Base-by-base conservation (phyloP, 768 basidiomycete genomes). In the Rhizopogon roseolus region DNA sequence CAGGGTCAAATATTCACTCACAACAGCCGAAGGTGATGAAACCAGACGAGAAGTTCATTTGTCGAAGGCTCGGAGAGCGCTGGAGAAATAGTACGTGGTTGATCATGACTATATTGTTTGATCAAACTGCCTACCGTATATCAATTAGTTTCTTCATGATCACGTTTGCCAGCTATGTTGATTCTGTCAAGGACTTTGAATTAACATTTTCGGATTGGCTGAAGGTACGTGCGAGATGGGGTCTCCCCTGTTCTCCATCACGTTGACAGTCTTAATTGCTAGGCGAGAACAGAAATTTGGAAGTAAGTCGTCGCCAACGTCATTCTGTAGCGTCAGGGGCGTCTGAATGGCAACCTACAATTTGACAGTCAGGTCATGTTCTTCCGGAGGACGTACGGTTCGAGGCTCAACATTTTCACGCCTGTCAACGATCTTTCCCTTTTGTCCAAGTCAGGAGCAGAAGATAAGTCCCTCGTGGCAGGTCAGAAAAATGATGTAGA, bases 221-320 rank as follows among this genome's bases (percentile, higher is more conserved):
- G 34, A 86, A 86, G 79, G 89, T 88, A 32, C 29, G 74, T 63
- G 13, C 54, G 10, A 22, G 37, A 4, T 52, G 6, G 34, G 50
- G 16, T 6, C 42, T 39, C 36, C 38, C 22, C 28, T 54, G 48
- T 46, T 28, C 13, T 4, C 14, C n/a, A 6, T 27, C 14, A 40
- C 14, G 10, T 9, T 52, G 10, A 52, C 29, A 6, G 22, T 38
- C 39, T 52, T 54, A 39, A 7, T n/a, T 1, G 49, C 36, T 32
- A 89, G 84, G 72, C 83, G 1, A 80, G 96, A 41, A 85, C 89
- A 2, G 97, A 98, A 66, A 92, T 99, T 16, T 92, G 88, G 85
- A 97, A 91, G 93, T 93, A 64, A 67, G 89, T 68, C 5, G 37
- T 32, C 7, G 19, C 25, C n/a, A 28, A 2, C 42, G 43, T 53